phyloP scores from a whole-genome alignment of 1,284 basidiomycete genomes.

The Cronartium ribicola region DNA sequence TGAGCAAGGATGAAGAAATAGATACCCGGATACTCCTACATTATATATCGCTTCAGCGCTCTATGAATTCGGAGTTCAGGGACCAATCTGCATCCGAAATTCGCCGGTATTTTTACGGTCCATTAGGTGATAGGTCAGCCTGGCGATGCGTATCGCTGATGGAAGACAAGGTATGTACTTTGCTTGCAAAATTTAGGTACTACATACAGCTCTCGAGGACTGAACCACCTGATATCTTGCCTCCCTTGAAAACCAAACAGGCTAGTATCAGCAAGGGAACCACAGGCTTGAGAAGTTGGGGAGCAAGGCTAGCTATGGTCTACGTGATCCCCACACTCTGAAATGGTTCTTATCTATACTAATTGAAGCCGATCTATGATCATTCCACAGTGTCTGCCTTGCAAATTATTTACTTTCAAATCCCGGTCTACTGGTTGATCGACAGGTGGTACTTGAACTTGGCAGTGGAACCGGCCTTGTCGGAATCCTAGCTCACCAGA shows the following conservation, averaged over 20 bases:
- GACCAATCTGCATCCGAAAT: conserved; percentile 4
- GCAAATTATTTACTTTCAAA: conserved; percentile 32
- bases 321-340: neutral
- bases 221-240: too few relatives aligned
- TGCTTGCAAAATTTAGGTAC: too few relatives aligned
- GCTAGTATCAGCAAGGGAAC: conserved; percentile 35
- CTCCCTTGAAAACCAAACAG: neutral
- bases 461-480: conserved; percentile 35
- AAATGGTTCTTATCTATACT: neutral
- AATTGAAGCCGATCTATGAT: neutral
- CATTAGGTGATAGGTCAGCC: neutral
- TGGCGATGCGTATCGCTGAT: conserved; percentile 16
- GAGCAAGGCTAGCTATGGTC: conserved; percentile 15
- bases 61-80: neutral
- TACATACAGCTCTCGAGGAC: too few relatives aligned
- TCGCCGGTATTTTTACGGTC: conserved; percentile 30
- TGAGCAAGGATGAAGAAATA: conserved; percentile 20
- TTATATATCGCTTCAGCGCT: conserved; percentile 34
- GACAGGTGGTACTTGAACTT: conserved; percentile 8
- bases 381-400: conserved; percentile 26
- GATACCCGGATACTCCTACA: conserved; percentile 25
- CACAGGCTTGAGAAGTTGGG: conserved; percentile 37
- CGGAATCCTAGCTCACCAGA: conserved; percentile 20
- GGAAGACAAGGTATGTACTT: conserved; percentile 23
- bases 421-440: neutral